phyloP scores from a whole-genome alignment of 2,329 filamentous ascomycete species.

The Coniochaeta hoffmannii region DNA sequence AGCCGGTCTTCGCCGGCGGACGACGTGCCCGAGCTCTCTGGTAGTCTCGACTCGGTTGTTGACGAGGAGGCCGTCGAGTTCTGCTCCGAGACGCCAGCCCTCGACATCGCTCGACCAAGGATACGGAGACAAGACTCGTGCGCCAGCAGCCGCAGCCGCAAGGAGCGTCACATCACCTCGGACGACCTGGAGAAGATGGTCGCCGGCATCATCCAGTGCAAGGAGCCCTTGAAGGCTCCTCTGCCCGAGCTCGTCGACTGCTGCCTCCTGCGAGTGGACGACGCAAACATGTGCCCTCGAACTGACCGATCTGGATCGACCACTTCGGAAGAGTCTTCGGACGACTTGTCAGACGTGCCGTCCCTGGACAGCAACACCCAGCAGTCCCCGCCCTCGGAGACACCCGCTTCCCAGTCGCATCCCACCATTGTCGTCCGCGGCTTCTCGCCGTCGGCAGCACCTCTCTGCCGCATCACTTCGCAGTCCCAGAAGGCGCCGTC shows the following conservation, averaged over 20 bases:
- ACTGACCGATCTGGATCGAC: constrained; percentile 36
- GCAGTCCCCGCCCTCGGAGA: constrained; percentile 30
- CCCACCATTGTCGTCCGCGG: constrained; percentile 68
- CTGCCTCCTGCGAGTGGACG: not conserved
- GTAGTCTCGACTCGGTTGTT: constrained; percentile 66
- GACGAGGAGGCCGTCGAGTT: constrained; percentile 62
- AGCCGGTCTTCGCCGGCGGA: constrained; percentile 31
- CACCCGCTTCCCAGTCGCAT: constrained; percentile 40
- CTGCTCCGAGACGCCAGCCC: constrained; percentile 41
- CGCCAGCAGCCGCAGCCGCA: constrained; percentile 61
- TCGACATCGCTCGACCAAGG: constrained; percentile 58
- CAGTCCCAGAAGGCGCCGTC: constrained; percentile 41
- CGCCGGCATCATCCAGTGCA: constrained; percentile 84
- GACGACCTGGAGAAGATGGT: constrained; percentile 92
- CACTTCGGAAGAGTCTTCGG: constrained; percentile 42
- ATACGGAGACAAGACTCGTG: constrained; percentile 66
- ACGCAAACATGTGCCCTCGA: constrained; percentile 11
- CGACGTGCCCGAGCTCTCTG: constrained; percentile 65
- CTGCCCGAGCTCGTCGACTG: constrained; percentile 33
- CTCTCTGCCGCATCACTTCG: constrained; percentile 33
- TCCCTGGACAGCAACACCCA: constrained; percentile 28
- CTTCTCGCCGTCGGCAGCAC: constrained; percentile 71
- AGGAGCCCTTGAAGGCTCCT: constrained; percentile 55
- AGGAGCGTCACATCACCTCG: constrained; percentile 86
- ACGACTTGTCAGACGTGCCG: constrained; percentile 53